Percentiles rank a stretch among this genome's conserved stretches.
Conservation (phyloP, 2,329 filamentous ascomycete genomes). For the Colletotrichum coccodes region DNA sequence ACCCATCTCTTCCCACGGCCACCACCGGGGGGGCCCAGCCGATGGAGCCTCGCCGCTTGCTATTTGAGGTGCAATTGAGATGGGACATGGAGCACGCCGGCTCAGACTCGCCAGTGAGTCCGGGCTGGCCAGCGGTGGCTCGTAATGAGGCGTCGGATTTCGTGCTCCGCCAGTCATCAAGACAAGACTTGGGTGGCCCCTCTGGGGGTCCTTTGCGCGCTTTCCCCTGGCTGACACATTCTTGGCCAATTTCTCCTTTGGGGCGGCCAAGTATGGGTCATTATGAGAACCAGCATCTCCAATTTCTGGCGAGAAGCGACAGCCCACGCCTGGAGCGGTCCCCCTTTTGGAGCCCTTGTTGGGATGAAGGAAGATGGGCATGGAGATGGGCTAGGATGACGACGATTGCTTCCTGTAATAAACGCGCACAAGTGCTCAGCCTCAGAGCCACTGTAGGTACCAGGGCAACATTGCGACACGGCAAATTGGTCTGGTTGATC, state of each 20-base stretch:
- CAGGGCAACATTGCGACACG: slow-evolving; percentile 11
- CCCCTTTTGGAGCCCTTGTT: slow-evolving; percentile 6
- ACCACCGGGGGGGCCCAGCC: slow-evolving; percentile 7
- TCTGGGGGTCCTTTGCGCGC: slow-evolving; percentile 12
- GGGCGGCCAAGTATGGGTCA: slow-evolving; percentile 30
- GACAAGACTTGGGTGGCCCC: slow-evolving; percentile 25
- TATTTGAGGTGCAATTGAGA: slow-evolving; percentile 29
- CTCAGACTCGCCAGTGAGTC: slow-evolving; percentile 2
- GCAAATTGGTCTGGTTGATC: slow-evolving; percentile 20
- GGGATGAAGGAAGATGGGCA: slow-evolving; percentile 6
- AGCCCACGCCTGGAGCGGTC: slow-evolving; percentile 21
- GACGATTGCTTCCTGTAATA: slow-evolving; percentile 26
- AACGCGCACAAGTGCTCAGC: slow-evolving; percentile 25
- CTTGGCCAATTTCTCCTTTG: slow-evolving; percentile 33
- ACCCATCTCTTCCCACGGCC: slow-evolving; percentile 9
- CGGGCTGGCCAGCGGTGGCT: slow-evolving; percentile 22
- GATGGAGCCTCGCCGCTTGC: slow-evolving; percentile 24
- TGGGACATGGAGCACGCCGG: slow-evolving; percentile 17
- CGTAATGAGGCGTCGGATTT: slow-evolving; percentile 25
- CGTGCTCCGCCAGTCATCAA: slow-evolving; percentile 28
- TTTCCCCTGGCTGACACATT: slow-evolving; percentile 18
- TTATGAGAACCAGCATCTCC: slow-evolving; percentile 20
- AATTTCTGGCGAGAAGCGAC: slow-evolving; percentile 28
- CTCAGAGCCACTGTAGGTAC: slow-evolving; percentile 4
- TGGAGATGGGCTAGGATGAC: slow-evolving; percentile 17